Evolutionary conservation across 2,329 filamentous ascomycete species (phyloP).

Genomic region (Dendrostoma leiphaemia): DNA sequence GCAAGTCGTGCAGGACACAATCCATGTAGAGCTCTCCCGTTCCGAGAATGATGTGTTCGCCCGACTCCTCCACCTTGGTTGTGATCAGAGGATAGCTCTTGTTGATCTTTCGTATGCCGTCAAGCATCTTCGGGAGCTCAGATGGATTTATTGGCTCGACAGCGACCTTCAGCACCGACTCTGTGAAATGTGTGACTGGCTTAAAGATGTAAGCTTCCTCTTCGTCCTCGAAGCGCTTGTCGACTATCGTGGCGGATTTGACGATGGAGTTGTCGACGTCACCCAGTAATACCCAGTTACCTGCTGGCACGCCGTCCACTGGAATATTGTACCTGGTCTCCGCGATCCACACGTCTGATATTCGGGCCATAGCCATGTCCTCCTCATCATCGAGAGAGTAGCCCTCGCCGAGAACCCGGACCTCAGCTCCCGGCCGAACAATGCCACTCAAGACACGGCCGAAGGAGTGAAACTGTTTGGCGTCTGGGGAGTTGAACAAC

Average conservation of each 20-base stretch:
- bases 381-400: slow-evolving; percentile 98
- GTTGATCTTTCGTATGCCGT: slow-evolving; percentile 93
- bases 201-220: slow-evolving; percentile 96
- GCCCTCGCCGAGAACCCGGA: slow-evolving; percentile 89
- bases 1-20: slow-evolving; percentile 92
- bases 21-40: slow-evolving; percentile 99
- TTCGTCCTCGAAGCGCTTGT: slow-evolving; percentile 74
- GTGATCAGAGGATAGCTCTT: slow-evolving; percentile 95
- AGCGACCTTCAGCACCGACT: slow-evolving; percentile 96
- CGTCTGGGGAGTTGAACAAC: slow-evolving; percentile 85
- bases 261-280: slow-evolving; percentile 98
- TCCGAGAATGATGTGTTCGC: slow-evolving; percentile 91
- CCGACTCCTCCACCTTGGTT: slow-evolving; percentile 97
- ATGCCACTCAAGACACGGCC: slow-evolving; percentile 92
- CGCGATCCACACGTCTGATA: slow-evolving; percentile 83
- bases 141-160: slow-evolving; percentile 98
- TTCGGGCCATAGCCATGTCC: slow-evolving; percentile 87
- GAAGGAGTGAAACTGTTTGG: slow-evolving; percentile 86
- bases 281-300: slow-evolving; percentile 87
- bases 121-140: slow-evolving; percentile 97
- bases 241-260: slow-evolving; percentile 90
- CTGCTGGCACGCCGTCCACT: slow-evolving; percentile 87
- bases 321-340: slow-evolving; percentile 92
- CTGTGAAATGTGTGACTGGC: slow-evolving; percentile 89
- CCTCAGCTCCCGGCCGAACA: slow-evolving; percentile 74